Evolutionary conservation across 2,329 filamentous ascomycete species (phyloP), one percentile per base, ranked within the genome.

Genomic region (Aspergillus neoniger): DNA sequence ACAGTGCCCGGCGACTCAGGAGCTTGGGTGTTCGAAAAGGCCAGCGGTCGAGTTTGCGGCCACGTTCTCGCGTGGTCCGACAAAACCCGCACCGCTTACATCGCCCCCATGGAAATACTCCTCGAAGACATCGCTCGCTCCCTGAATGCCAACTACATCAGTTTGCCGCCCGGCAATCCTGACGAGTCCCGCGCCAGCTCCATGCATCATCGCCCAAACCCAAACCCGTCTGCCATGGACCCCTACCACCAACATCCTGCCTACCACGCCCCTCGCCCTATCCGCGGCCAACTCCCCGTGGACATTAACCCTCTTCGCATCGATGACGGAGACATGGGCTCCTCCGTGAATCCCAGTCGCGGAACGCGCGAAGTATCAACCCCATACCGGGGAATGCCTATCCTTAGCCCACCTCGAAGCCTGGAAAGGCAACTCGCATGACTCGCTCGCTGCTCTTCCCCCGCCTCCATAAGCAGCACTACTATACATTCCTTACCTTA

Each of bases 61-160:
- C 94, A 97, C 69, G 91, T 98, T 0, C 82, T 98, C 12, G 94
- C 94, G 0, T 96, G 90, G 88, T 94, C 90, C 67, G 85, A 88
- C 64, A 86, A 88, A 63, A 94, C 91, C 71, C 86, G 86, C 44
- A 88, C 92, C 5, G 92, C 92, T 0, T 98, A 96, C 74, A 95
- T 98, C 63, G 95, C 92, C 63, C 94, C 94, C 0, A 98, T 98
- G 94, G 91, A 97, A 59, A 84, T 97, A 2, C 79, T 96, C 12
- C 82, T 98, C 10, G 85, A 89, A 28, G 94, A 98, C 70, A 96
- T 98, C 59, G 89, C 88, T 28, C 86, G 90, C 63, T 92, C 89
- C 0, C 80, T 97, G 0, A 85, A 88, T 21, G 91, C 91, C 0
- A 77, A 78, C 1, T 84, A 86, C 25, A 85, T 96, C n/a, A 82